Conservation (phyloP, 2,329 filamentous ascomycete species). For the Ilyonectria mors-panacis region DNA sequence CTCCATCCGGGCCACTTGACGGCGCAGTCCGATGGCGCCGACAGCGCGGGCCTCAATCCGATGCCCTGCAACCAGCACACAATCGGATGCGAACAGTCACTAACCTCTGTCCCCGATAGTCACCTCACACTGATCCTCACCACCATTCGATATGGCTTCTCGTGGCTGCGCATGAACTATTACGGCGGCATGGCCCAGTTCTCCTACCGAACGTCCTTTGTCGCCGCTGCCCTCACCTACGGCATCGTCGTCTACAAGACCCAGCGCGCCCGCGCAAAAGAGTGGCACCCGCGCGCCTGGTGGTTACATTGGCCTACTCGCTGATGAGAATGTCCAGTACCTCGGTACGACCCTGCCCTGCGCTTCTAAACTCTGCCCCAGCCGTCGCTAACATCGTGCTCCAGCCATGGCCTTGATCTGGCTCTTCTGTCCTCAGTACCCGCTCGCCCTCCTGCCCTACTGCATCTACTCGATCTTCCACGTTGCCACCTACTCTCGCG, state of each 20-base stretch:
- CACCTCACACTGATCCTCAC: slow-evolving; percentile 89
- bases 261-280: slow-evolving; percentile 87
- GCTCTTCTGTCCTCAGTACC: slow-evolving; percentile 92
- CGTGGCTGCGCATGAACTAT: slow-evolving; percentile 91
- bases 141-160: slow-evolving; percentile 86
- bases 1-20: slow-evolving; percentile 34
- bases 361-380: not conserved
- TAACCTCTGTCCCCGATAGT: slow-evolving; percentile 62
- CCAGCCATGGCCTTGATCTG: slow-evolving; percentile 93
- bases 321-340: slow-evolving; percentile 98
- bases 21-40: slow-evolving; percentile 16
- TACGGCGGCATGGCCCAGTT: slow-evolving; percentile 83
- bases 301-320: slow-evolving; percentile 76
- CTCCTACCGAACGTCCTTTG: slow-evolving; percentile 91
- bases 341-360: slow-evolving; percentile 72
- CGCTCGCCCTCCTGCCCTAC: slow-evolving; percentile 92
- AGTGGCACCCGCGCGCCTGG: slow-evolving; percentile 73
- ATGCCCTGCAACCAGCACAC: slow-evolving; percentile 10
- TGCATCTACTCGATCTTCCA: slow-evolving; percentile 99
- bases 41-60: not conserved
- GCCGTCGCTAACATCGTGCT: slow-evolving; percentile 33
- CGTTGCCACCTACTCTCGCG: slow-evolving; percentile 95
- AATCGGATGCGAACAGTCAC: slow-evolving; percentile 21
- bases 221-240: slow-evolving; percentile 92
- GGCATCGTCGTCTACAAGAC: slow-evolving; percentile 99